These are phyloP conservation scores for Pseudocercospora eumusae DNA, from an alignment of 2,329 filamentous ascomycete genomes.

Conservation along the genomic window DNA sequence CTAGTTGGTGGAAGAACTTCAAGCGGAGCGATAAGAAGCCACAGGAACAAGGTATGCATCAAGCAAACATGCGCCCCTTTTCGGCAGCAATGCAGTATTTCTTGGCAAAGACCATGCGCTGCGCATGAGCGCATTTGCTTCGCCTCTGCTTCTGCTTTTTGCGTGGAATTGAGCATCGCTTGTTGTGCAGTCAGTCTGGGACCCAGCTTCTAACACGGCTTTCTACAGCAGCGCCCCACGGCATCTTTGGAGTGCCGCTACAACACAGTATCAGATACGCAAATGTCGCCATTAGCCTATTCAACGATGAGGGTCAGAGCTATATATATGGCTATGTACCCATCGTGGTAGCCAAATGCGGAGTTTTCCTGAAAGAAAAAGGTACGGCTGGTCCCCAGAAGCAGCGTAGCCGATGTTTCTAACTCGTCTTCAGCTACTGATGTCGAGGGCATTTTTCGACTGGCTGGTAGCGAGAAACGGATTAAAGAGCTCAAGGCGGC, in stretches of 20 bases:
- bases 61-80: constrained; percentile 13
- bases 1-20: constrained; percentile 97
- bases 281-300: constrained; percentile 94
- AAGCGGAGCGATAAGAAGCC: constrained; percentile 66
- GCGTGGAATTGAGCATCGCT: not conserved
- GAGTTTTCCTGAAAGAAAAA: constrained; percentile 96
- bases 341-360: constrained; percentile 97
- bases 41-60: constrained; percentile 61
- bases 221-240: constrained; percentile 53
- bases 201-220: constrained; percentile 18
- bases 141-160: not conserved
- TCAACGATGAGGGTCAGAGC: constrained; percentile 87
- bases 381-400: constrained; percentile 59
- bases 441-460: constrained; percentile 92
- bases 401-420: constrained; percentile 20
- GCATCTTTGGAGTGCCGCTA: constrained; percentile 92
- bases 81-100: not conserved
- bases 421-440: constrained; percentile 69
- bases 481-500: constrained; percentile 93
- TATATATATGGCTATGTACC: constrained; percentile 99
- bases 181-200: not conserved
- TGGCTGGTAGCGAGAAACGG: constrained; percentile 94
- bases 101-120: not conserved
- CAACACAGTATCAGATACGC: constrained; percentile 95
- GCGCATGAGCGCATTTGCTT: not conserved